Conservation (phyloP, 768 basidiomycete species). For the Agrocybe praecox region DNA sequence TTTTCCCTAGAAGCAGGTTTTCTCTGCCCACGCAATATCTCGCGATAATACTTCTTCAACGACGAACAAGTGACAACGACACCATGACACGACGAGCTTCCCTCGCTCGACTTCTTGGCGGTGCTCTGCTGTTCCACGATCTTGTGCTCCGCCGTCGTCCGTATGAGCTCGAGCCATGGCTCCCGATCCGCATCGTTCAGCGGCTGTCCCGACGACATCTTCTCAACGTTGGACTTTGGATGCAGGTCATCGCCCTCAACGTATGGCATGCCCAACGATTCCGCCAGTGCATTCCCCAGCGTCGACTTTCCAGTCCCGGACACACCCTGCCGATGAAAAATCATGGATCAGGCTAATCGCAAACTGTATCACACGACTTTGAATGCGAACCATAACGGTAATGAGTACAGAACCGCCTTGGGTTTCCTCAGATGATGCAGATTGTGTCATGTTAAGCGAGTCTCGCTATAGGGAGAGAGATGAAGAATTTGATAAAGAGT, state of each 20-base stretch:
- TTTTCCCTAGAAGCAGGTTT: constrained; percentile 1
- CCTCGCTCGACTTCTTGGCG: constrained; percentile 1
- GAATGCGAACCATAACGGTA: constrained; percentile 48
- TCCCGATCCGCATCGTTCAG: constrained; percentile 81
- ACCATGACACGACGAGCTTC: constrained; percentile 33
- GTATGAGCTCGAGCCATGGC: constrained; percentile 83
- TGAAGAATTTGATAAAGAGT: background rate
- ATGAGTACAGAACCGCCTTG: constrained; percentile 30
- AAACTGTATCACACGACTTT: too few species aligned
- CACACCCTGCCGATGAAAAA: constrained; percentile 53
- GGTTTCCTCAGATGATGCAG: background rate
- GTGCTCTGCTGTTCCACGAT: constrained; percentile 22
- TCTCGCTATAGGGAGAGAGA: background rate
- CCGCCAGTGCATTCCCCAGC: constrained; percentile 64
- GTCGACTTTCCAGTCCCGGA: constrained; percentile 77
- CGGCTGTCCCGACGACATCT: constrained; percentile 81
- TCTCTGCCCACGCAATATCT: constrained; percentile 67
- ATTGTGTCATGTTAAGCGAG: background rate
- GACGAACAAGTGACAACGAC: constrained; percentile 90
- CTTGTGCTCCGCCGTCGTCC: constrained; percentile 59
- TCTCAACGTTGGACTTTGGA: constrained; percentile 77
- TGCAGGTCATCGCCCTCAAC: constrained; percentile 92
- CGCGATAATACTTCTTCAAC: constrained; percentile 79
- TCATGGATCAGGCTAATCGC: background rate
- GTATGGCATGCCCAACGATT: constrained; percentile 68